Base-by-base conservation (phyloP, 495 filamentous ascomycete genomes). In the Aspergillus coremiiformis region DNA sequence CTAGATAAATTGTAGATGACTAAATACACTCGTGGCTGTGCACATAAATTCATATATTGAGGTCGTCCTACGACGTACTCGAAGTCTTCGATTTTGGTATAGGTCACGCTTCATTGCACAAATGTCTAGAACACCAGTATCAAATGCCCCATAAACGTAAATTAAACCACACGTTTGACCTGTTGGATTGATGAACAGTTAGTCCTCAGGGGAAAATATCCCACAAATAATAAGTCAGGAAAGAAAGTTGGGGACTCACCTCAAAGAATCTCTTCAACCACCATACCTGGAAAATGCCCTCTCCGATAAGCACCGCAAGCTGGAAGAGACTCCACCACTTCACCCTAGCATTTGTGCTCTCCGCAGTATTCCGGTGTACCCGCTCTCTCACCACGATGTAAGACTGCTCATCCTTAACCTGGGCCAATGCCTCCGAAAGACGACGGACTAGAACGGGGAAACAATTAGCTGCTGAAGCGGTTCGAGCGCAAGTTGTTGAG, bases 271-370 rank as follows among this genome's bases (percentile, higher is more conserved):
- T 76, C 78, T 95, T 92, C 68, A 98, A 66, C 88, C 93, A 98
- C 93, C 94, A 97, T 54, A 98, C 94, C 73, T 98, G 93, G 78
- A 97, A 98, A 45, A 96, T 75, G 61, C 90, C 90, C 76, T 96
- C 89, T 41, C 86, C 93, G 53, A 93, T 77, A 43, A 98, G 79
- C 49, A 98, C 86, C 46, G 83, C 80, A 51, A 98, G 78, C 70
- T 97, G 90, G 72, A 97, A 97, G 54, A 97, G 80, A 66, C 91
- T 96, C 94, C 94, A 98, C 93, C 93, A 98, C 73, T 98, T 98
- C 53, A 98, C 93, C 48, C 93, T 77, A 54, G 83, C 81, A 70
- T 98, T 98, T 51, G 93, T 98, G 80, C 90, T 96, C 78, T 98
- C 93, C 44, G 93, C 93, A 4, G 93, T 98, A 73, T 98, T 97